Evolutionary conservation across 441 rosid genomes (phyloP), one percentile per base, ranked within the genome.

Genomic region (Flueggea neowawraea): DNA sequence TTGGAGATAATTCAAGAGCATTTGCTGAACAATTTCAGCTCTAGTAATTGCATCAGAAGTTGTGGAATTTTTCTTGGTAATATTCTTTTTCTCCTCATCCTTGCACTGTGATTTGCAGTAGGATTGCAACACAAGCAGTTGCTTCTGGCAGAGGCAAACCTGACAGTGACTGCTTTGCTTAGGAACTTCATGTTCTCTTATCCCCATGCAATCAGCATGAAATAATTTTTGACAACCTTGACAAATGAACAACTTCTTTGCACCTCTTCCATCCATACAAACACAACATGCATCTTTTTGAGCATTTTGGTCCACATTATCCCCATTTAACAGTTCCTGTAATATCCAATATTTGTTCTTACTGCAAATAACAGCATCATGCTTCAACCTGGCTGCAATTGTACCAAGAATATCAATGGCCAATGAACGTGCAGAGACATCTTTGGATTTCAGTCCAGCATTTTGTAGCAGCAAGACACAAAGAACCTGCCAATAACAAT

Each of bases 381-480:
- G 90, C 75, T 95, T 95, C 75, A 95, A 75, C 73, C 98, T 88
- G 49, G 97, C 81, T 56, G 99, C 99, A 73, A 95, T 84, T 47
- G 88, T 83, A 66, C 99, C 99, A 57, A 92, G 88, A 75, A 95
- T 75, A 63, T 95, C 98, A 71, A 95, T 92, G 80, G 99, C 97
- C 97, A 92, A 79, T 58, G 89, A 78, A 45, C 99, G 89, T 12
- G 89, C 99, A 63, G 96, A 77, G 33, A 80, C 69, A 63, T 95
- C 99, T 79, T 92, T 95, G 61, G 99, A 95, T 79, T 95, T 92
- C 68, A 86, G 82, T 69, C 99, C 99, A 54, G 98, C 98, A 74
- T 95, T 95, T 76, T 95, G 97, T 36, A 95, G 89, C 59, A 92
- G 88, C 67, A 95, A 78, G 74, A 95, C 99, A 48, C 99, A 95